A percentile compares a stretch with the other conserved stretches of the same genome.
Evolutionary conservation across 2,329 filamentous ascomycete genomes (phyloP).

Genomic region (Leptographium procerum): DNA sequence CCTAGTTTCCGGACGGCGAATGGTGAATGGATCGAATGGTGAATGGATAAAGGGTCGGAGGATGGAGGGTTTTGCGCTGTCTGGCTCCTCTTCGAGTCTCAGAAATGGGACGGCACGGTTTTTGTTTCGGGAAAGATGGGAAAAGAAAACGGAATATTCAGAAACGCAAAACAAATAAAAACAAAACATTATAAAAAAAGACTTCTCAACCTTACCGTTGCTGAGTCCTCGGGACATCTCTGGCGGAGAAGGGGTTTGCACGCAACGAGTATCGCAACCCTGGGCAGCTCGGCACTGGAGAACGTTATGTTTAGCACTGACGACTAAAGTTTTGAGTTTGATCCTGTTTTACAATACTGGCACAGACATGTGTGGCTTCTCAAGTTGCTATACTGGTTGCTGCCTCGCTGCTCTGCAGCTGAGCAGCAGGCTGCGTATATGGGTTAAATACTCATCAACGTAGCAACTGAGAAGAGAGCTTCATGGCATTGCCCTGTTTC

Average conservation of each 20-base stretch:
- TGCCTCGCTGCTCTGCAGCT: background rate
- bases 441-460: background rate
- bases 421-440: background rate
- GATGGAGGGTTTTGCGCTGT: background rate
- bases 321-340: too few species aligned
- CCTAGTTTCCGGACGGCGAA: background rate
- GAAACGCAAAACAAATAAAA: slow-evolving; percentile 1
- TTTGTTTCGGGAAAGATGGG: slow-evolving; percentile 1
- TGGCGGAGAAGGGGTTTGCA: too few species aligned
- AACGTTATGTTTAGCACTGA: too few species aligned
- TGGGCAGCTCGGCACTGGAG: too few species aligned
- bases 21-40: background rate
- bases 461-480: background rate
- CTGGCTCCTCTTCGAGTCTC: background rate
- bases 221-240: background rate
- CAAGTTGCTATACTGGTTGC: too few species aligned
- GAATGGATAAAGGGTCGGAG: background rate
- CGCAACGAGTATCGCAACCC: too few species aligned
- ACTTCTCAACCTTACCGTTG: background rate
- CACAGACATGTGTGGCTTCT: too few species aligned
- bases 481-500: background rate
- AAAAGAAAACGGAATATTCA: background rate
- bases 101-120: background rate
- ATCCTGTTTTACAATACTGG: too few species aligned
- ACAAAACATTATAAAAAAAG: background rate